Conservation (phyloP, 1,284 basidiomycete genomes). For the Malassezia restricta region DNA sequence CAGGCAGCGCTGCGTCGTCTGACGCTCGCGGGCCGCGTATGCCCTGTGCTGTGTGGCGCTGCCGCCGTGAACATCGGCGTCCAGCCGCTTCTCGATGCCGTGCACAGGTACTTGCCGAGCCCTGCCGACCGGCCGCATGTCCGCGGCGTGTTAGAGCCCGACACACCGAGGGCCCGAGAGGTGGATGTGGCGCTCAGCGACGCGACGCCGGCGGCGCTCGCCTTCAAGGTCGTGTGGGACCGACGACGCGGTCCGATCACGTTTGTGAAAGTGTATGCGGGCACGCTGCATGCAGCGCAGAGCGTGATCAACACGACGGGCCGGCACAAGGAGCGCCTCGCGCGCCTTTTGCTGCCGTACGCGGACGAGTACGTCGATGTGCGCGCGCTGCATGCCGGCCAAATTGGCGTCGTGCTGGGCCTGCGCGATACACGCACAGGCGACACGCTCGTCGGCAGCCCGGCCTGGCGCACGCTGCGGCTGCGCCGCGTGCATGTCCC, state of each 20-base stretch:
- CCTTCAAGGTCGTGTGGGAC: conserved; percentile 82
- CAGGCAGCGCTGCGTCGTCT: conserved; percentile 57
- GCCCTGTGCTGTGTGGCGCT: conserved; percentile 72
- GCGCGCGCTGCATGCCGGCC: conserved; percentile 65
- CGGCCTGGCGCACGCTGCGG: conserved; percentile 38
- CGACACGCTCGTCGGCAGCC: conserved; percentile 56
- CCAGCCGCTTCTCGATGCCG: conserved; percentile 65
- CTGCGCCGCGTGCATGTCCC: conserved; percentile 66
- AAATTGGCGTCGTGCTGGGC: conserved; percentile 72
- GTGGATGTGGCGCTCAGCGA: neutral
- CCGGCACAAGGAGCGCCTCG: conserved; percentile 60
- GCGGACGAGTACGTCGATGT: conserved; percentile 68
- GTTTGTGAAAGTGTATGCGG: conserved; percentile 75
- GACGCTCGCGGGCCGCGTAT: conserved; percentile 56
- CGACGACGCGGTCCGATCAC: conserved; percentile 76
- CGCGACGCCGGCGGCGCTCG: conserved; percentile 48
- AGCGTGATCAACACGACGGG: conserved; percentile 60
- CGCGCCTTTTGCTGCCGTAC: conserved; percentile 67
- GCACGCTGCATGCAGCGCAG: conserved; percentile 55
- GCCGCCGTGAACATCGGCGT: conserved; percentile 71
- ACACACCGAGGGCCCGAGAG: conserved; percentile 1
- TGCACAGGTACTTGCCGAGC: conserved; percentile 65
- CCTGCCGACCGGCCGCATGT: conserved; percentile 49
- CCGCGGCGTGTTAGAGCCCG: neutral
- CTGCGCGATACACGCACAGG: conserved; percentile 71